Evolutionary conservation across 202 grass and related monocot genomes (phyloP), one percentile per base, ranked within the genome.

Genomic region (Schoenoplectus triqueter): DNA sequence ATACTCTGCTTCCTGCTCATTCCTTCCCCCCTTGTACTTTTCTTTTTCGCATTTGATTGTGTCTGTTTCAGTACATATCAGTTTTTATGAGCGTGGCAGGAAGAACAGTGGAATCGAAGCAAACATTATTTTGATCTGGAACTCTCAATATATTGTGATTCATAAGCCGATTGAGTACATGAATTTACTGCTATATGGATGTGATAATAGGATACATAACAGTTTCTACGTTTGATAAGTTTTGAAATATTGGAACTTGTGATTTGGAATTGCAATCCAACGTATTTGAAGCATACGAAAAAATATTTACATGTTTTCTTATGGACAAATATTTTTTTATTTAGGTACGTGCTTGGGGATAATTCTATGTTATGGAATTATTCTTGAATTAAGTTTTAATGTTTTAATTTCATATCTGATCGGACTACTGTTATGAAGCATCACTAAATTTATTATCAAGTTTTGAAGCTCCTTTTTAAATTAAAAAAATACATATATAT

Each of bases 1-100:
- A 67, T 66, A 82, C 50, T 83, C 64, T 83, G 64, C 65, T 68
- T 2, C 6, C 13, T 72, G 20, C 20, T 69, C 20, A 62, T 64
- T 62, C 31, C 13, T 21, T 52, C 10, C 31, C 5, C 46, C 49
- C 62, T 69, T 7, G 73, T 52, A 73, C 51, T 14, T 17, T 61
- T 14, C 31, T 10, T 55, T 11, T 77, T 41, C 11, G 21, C 39
- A 55, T 57, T 77, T 77, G 22, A 55, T 76, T 9, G 1, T 14
- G 20, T 57, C 4, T 57, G 10, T 31, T 77, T 50, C 41, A 9
- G 0, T 49, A 3, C 20, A 6, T 1, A 40, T 22, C 7, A 8
- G 51, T 56, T 56, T 31, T 77, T 69, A 47, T 70, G 14, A 70
- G 4, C 13, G 6, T n/a, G 40, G 41, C 10, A 47, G 31, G 31